Evolutionary conservation across 495 filamentous ascomycete genomes (phyloP).

Genomic region (Neurospora sp.): DNA sequence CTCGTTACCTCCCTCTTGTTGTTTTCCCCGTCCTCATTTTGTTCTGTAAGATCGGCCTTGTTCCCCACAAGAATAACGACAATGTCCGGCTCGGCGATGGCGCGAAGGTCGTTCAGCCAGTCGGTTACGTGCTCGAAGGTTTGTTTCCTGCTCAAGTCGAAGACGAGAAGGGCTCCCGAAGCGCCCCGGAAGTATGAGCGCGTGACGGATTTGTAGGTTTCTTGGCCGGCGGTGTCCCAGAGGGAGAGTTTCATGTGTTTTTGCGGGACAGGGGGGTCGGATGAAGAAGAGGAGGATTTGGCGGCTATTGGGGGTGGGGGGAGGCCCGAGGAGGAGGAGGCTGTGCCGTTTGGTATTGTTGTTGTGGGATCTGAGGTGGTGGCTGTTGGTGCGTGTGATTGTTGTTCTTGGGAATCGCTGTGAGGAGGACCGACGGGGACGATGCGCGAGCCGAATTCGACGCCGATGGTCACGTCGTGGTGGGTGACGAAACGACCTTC

Average conservation of each 20-base stretch:
- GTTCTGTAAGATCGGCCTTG: conserved; percentile 68
- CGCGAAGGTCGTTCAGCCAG: conserved; percentile 86
- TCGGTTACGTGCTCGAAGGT: conserved; percentile 77
- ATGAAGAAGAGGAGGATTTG: conserved; percentile 4
- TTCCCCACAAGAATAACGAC: conserved; percentile 92
- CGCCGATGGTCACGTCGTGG: conserved; percentile 96
- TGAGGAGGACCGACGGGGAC: conserved; percentile 82
- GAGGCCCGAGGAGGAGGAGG: conserved; percentile 16
- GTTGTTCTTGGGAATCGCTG: conserved; percentile 11
- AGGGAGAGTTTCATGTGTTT: conserved; percentile 69
- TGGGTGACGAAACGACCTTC: conserved; percentile 88
- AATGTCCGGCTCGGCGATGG: conserved; percentile 89
- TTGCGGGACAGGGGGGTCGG: conserved; percentile 30
- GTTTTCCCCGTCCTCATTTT: conserved; percentile 16
- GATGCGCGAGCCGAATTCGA: conserved; percentile 92
- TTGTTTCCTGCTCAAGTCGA: conserved; percentile 78
- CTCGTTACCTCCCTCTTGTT: conserved; percentile 68
- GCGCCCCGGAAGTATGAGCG: conserved; percentile 92
- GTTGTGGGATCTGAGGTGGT: background rate
- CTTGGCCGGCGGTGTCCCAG: conserved; percentile 97
- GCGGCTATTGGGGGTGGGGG: conserved; percentile 22
- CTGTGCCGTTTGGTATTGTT: background rate
- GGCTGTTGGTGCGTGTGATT: background rate
- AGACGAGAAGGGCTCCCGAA: conserved; percentile 84
- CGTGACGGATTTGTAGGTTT: conserved; percentile 93